Percentiles rank a stretch among this genome's conserved stretches.
Evolutionary conservation across 2,329 filamentous ascomycete genomes (phyloP).

Genomic region (Beauveria australis): DNA sequence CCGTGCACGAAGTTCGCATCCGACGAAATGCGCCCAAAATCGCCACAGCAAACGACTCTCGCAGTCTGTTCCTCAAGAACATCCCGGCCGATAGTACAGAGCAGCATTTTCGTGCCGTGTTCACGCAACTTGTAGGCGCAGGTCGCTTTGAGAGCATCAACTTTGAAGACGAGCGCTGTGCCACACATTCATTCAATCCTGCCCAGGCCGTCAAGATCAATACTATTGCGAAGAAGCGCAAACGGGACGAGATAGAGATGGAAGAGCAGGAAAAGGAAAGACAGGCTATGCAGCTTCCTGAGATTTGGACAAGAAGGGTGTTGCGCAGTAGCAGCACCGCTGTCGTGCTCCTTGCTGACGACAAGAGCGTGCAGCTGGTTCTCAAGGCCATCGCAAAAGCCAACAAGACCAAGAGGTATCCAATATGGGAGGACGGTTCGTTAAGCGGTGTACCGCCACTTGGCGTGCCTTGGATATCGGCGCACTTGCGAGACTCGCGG

Average conservation of each 20-base stretch:
- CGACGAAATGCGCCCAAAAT: conserved; percentile 75
- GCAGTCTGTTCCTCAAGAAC: conserved; percentile 87
- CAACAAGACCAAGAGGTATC: conserved; percentile 49
- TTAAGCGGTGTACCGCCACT: conserved; percentile 47
- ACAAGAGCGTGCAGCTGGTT: conserved; percentile 65
- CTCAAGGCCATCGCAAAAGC: conserved; percentile 65
- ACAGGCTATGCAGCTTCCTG: conserved; percentile 55
- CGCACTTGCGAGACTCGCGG: conserved; percentile 64
- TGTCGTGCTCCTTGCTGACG: conserved; percentile 76
- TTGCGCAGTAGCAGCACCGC: conserved; percentile 70
- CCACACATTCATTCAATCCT: conserved; percentile 34
- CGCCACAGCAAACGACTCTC: conserved; percentile 61
- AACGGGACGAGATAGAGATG: conserved; percentile 42
- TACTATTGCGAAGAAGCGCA: conserved; percentile 32
- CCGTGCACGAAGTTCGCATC: conserved; percentile 79
- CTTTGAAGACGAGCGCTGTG: conserved; percentile 55
- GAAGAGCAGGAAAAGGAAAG: conserved; percentile 47
- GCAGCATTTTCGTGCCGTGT: conserved; percentile 65
- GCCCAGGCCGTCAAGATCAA: conserved; percentile 36
- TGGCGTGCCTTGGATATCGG: conserved; percentile 49
- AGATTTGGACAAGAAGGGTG: conserved; percentile 64
- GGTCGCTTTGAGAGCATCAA: conserved; percentile 69
- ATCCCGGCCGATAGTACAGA: conserved; percentile 78
- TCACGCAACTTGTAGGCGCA: conserved; percentile 64
- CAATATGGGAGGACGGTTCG: conserved; percentile 61